Evolutionary conservation across 176 grass and related monocot genomes (phyloP).

Genomic region (Oryza nivara): DNA sequence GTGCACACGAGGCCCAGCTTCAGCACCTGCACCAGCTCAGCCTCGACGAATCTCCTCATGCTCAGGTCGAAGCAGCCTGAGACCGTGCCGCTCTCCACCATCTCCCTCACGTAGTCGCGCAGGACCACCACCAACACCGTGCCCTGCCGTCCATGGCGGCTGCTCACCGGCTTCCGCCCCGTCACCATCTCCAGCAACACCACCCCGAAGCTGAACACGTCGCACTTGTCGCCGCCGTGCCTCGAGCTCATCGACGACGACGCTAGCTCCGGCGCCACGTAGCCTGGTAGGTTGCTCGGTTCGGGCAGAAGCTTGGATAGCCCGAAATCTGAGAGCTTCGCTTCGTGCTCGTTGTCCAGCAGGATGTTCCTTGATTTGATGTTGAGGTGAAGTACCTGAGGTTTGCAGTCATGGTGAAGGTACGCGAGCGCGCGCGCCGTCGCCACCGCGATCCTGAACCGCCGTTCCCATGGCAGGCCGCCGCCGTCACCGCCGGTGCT

Average conservation of each 20-base stretch:
- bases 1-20: slow-evolving; percentile 68
- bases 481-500: slow-evolving; percentile 30
- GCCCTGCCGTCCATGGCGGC: slow-evolving; percentile 32
- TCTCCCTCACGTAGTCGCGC: slow-evolving; percentile 58
- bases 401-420: slow-evolving; percentile 70
- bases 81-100: slow-evolving; percentile 51
- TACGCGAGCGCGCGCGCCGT: slow-evolving; percentile 53
- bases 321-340: slow-evolving; percentile 67
- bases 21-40: slow-evolving; percentile 62
- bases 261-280: slow-evolving; percentile 64
- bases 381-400: slow-evolving; percentile 68
- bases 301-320: slow-evolving; percentile 63
- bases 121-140: slow-evolving; percentile 52
- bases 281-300: slow-evolving; percentile 55
- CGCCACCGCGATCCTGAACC: slow-evolving; percentile 55
- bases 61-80: slow-evolving; percentile 62
- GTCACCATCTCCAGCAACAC: slow-evolving; percentile 69
- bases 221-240: slow-evolving; percentile 59
- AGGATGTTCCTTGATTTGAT: slow-evolving; percentile 69
- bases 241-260: slow-evolving; percentile 46
- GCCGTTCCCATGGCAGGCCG: slow-evolving; percentile 51
- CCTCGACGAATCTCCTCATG: slow-evolving; percentile 50
- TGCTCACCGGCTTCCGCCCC: slow-evolving; percentile 58
- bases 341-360: slow-evolving; percentile 50
- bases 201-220: slow-evolving; percentile 75